Base-by-base conservation (phyloP, 139 green algal genomes). In the Chlamydomonas incerta region DNA sequence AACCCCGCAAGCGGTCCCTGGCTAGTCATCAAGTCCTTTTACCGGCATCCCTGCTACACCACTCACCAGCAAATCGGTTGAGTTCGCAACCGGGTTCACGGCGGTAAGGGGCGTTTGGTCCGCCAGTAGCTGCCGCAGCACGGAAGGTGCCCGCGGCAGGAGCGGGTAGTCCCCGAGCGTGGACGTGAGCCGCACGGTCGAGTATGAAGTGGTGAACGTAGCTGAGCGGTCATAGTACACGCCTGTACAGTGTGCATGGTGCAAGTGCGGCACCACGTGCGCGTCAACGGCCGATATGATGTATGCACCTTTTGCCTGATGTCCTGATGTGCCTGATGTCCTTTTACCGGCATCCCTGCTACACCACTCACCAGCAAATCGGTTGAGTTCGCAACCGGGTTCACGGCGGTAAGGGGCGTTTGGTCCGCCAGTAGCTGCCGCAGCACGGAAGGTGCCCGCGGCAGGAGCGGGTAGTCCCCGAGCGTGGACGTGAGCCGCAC, bases 31-130 rank as follows among this genome's bases (percentile, higher is more conserved):
- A n/a, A n/a, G n/a, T n/a, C n/a, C n/a, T n/a, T n/a, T n/a, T n/a
- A n/a, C n/a, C n/a, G n/a, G n/a, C n/a, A n/a, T n/a, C n/a, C n/a
- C n/a, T n/a, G n/a, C 8, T 18, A 18, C 57, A 2, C 1, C 23
- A 65, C 77, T 26, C 63, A 83, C 77, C 77, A 65, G 31, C 2
- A 85, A 37, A 31, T 85, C 79, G 3, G 47, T 34, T 3, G 50
- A 23, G 50, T 75, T 75, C 2, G 23, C 28, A 5, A 85, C 79
- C 4, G 37, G 47, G n/a, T 71, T 58, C 8, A 73, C 46, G 4
- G 79, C 65, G 3, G 65, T 58, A 3, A 85, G 66, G 34, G 79
- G 79, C 47, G 75, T 50, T 21, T 24, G 23, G 5, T 67, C 65
- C 1, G 18, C 33, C 20, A 46, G 3, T 0, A 75, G 24, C 33